Evolutionary conservation across 2,329 filamentous ascomycete species (phyloP), one percentile per base, ranked within the genome.

Genomic region (Penicillium nordicum): DNA sequence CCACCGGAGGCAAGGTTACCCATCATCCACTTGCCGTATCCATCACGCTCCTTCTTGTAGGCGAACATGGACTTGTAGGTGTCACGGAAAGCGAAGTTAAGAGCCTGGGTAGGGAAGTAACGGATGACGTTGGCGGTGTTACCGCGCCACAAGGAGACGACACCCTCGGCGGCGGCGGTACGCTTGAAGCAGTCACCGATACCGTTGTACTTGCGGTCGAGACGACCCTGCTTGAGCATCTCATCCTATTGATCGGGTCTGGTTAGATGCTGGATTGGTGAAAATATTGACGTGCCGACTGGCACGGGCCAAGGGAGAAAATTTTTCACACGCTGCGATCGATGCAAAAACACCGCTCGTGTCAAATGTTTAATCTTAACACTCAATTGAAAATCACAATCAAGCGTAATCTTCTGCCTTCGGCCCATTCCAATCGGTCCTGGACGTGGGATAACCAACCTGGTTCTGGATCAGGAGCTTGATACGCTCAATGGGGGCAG

Each of bases 81-180:
- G 82, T 99, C 94, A 82, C 94, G 94, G 94, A 99, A 99, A 79
- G 94, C 94, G 78, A 99, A 99, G 92, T 99, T 99, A 80, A 99
- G 86, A 75, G 94, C 94, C 88, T 99, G 94, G 80, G 94, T 99
- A 72, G 94, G 94, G 91, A 99, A 99, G 86, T 99, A 99, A 89
- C 94, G 94, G 87, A 99, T 96, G 82, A 99, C 94, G 89, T 99
- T 99, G 91, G 94, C 94, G 79, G 94, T 99, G 91, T 99, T 99
- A 83, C 94, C 94, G 88, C 94, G 88, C 94, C 94, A 99, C 74
- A 99, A 86, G 67, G 93, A 88, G 80, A 94, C 88, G 73, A 94
- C 82, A 90, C 94, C 94, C 86, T 99, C 94, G 67, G 89, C 84
- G 74, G 87, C 87, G 67, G 85, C 85, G 77, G 94, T 97, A 79